Conservation (phyloP, 164 flowering plant species). For the Cinnamomum micranthum region DNA sequence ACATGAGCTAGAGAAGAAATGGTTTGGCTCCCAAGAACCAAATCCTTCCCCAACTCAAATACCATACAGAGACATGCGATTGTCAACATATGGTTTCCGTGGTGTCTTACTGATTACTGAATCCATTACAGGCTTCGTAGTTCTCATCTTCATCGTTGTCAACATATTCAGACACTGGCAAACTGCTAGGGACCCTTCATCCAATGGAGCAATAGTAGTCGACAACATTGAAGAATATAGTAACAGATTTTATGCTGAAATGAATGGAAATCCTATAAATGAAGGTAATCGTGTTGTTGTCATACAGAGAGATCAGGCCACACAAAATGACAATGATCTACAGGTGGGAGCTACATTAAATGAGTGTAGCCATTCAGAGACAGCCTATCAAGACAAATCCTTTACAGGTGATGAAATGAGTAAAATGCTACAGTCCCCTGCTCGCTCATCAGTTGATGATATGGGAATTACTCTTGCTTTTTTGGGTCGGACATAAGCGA, state of each 20-base stretch:
- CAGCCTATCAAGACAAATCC: too few species aligned
- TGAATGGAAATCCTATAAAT: background rate
- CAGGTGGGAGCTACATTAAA: background rate
- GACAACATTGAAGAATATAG: background rate
- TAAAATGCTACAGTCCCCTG: too few species aligned
- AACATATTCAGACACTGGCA: background rate
- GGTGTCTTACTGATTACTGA: background rate
- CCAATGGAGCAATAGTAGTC: background rate
- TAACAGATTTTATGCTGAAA: background rate
- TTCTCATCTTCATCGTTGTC: background rate
- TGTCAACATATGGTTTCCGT: background rate
- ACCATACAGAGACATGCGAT: background rate
- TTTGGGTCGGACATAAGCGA: too few species aligned
- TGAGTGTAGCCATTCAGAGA: too few species aligned
- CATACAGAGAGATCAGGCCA: background rate
- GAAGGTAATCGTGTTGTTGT: background rate
- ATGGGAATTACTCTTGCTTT: too few species aligned
- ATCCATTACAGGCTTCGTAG: background rate
- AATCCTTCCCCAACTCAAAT: background rate
- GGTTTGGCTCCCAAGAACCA: constrained; percentile 8
- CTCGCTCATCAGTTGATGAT: too few species aligned
- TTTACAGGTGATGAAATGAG: too few species aligned
- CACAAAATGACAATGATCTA: background rate
- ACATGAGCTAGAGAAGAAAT: constrained; percentile 2
- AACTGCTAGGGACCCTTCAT: background rate